A percentile compares a stretch with the other conserved stretches of the same genome.
Evolutionary conservation across 345 rosid species (phyloP).

Genomic region (Clausena lansium): DNA sequence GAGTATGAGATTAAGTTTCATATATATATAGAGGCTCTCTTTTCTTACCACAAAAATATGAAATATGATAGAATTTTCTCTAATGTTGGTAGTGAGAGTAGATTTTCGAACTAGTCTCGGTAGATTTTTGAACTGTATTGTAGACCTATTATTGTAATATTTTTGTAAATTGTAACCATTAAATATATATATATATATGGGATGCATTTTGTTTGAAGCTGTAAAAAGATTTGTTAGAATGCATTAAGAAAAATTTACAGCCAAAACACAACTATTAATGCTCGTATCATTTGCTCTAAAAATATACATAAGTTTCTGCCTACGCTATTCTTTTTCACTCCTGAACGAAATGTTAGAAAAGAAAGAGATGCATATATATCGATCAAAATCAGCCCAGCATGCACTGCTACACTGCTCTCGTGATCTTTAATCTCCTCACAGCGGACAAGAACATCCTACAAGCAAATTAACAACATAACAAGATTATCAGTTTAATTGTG

Average conservation of each 20-base stretch:
- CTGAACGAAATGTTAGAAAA: not conserved
- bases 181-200: no score
- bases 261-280: conserved; percentile 5
- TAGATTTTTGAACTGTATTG: no score
- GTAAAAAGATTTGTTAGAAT: no score
- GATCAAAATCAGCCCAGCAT: not conserved
- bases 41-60: no score
- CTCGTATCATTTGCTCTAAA: conserved; percentile 20
- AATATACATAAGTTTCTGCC: conserved; percentile 12
- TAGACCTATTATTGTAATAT: no score
- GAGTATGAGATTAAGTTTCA: no score
- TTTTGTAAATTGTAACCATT: no score
- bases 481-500: not conserved
- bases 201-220: not conserved
- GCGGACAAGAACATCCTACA: conserved; percentile 85
- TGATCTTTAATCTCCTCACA: conserved; percentile 89
- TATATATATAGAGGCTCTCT: no score
- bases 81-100: no score
- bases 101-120: no score
- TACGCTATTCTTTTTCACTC: conserved; percentile 10
- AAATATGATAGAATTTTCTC: no score
- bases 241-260: conserved; percentile 3
- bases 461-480: not conserved
- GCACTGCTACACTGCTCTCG: conserved; percentile 41
- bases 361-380: not conserved